A percentile compares a stretch with the other conserved stretches of the same genome.
These are phyloP conservation scores for Thamnidium elegans DNA, from an alignment of 192 early-diverging fungal species.

Conservation along the genomic window DNA sequence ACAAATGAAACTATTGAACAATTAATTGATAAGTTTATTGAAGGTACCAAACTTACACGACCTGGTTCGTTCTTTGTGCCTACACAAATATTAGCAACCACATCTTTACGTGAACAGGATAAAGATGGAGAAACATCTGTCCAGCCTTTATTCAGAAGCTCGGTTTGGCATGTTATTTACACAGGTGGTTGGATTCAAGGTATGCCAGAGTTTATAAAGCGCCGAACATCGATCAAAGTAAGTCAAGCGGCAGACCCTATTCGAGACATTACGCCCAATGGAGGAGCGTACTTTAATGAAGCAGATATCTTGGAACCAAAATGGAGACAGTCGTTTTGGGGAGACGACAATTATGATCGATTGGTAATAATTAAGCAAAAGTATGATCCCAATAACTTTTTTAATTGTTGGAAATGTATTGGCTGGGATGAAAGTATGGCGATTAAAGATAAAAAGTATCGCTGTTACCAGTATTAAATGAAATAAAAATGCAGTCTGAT, in stretches of 20 bases:
- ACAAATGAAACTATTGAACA: slow-evolving; percentile 2
- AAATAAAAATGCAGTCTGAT: neutral
- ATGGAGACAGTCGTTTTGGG: slow-evolving; percentile 47
- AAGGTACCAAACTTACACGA: slow-evolving; percentile 10
- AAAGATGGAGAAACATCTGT: slow-evolving; percentile 2
- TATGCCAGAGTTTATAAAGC: neutral
- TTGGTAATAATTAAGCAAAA: slow-evolving; percentile 42
- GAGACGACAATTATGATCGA: slow-evolving; percentile 39
- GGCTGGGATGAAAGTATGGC: slow-evolving; percentile 33
- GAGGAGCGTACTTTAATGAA: slow-evolving; percentile 48
- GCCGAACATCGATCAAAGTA: neutral
- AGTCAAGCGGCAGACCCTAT: slow-evolving; percentile 24
- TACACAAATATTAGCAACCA: slow-evolving; percentile 20
- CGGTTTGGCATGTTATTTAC: slow-evolving; percentile 15
- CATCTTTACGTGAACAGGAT: neutral
- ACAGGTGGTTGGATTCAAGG: slow-evolving; percentile 9
- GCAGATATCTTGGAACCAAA: slow-evolving; percentile 41
- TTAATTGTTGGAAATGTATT: slow-evolving; percentile 45
- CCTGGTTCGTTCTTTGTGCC: slow-evolving; percentile 5
- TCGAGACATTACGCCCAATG: slow-evolving; percentile 29
- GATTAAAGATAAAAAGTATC: slow-evolving; percentile 1
- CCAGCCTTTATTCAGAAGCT: neutral
- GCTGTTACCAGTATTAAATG: slow-evolving; percentile 17
- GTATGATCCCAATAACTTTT: slow-evolving; percentile 41
- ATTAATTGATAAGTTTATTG: slow-evolving; percentile 12